Evolutionary conservation across 805 yeast genomes (phyloP), one percentile per base, ranked within the genome.

Genomic region (Tetrapisispora phaffii): DNA sequence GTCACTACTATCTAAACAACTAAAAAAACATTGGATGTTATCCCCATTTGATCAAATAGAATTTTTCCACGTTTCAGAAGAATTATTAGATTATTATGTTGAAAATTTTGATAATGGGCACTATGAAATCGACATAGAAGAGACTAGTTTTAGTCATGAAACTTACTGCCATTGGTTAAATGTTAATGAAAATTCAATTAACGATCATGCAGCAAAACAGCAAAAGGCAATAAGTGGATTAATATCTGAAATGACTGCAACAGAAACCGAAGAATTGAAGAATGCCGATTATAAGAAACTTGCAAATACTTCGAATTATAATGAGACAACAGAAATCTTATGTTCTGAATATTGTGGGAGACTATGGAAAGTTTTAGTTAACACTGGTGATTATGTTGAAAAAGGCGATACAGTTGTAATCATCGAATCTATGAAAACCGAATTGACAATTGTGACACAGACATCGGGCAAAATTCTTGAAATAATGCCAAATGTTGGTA

Each of bases 381-480:
- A 73, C 46, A 89, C 75, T 39, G 96, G 96, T 21, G 93, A 85
- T 55, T 66, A 52, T 5, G 94, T 90, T 23, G 67, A 70, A 43
- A 74, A 68, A 39, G 94, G 89, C 29, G 90, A 86, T 55, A 87
- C 87, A 4, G 71, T 90, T 49, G 76, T 90, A 52, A 87, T 93
- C 34, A 85, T 90, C 44, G 98, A 90, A 66, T 97, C 98, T 45
- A 90, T 90, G 98, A 90, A 90, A 73, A 93, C 97, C 0, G 98
- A 90, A 67, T 90, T 90, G 97, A 76, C 79, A 42, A 95, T 90
- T 31, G 71, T 66, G 44, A 79, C 97, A 19, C 74, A 95, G 1
- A 70, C 60, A 45, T 69, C 71, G 20, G 95, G 95, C 56, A 82
- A 76, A 58, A 89, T 86, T 20, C 59, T 76, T 41, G 83, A 84